These are phyloP conservation scores for Durio zibethinus DNA, from an alignment of 345 rosid genomes.

Conservation along the genomic window DNA sequence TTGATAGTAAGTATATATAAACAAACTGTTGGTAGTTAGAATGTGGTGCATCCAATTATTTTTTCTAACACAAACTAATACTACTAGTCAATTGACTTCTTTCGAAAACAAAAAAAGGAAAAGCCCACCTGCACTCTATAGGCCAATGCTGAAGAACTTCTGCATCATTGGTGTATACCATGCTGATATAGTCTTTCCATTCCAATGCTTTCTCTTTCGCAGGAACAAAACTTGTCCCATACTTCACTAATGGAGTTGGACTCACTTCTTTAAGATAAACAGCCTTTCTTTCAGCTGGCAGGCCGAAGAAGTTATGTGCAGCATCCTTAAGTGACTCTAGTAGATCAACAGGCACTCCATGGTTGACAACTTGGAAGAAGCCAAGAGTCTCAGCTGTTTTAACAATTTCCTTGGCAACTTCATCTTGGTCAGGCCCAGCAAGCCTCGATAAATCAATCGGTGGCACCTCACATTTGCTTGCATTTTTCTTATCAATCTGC, in stretches of 20 bases:
- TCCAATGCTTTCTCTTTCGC: conserved; percentile 59
- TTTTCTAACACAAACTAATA: too few species aligned
- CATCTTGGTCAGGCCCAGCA: background rate
- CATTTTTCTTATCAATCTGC: background rate
- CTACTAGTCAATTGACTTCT: too few species aligned
- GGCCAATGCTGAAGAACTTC: conserved; percentile 62
- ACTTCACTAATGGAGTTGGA: conserved; percentile 49
- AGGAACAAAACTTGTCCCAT: conserved; percentile 44
- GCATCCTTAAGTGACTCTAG: background rate
- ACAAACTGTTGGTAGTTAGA: too few species aligned
- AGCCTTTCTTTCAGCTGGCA: background rate
- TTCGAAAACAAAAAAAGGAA: too few species aligned
- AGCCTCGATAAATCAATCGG: conserved; percentile 1
- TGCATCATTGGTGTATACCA: conserved; percentile 46
- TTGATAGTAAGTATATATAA: too few species aligned
- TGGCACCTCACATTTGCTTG: background rate
- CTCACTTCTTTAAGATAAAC: conserved; percentile 36
- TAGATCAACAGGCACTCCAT: background rate
- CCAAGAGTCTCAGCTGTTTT: background rate
- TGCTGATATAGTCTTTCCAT: conserved; percentile 63
- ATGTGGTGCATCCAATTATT: too few species aligned
- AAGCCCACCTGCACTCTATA: conserved; percentile 37
- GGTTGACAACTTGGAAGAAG: conserved; percentile 1
- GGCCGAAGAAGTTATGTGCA: background rate
- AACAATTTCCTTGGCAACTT: background rate